Evolutionary conservation across 768 basidiomycete species (phyloP).

Genomic region (Amanita subjunquillea): DNA sequence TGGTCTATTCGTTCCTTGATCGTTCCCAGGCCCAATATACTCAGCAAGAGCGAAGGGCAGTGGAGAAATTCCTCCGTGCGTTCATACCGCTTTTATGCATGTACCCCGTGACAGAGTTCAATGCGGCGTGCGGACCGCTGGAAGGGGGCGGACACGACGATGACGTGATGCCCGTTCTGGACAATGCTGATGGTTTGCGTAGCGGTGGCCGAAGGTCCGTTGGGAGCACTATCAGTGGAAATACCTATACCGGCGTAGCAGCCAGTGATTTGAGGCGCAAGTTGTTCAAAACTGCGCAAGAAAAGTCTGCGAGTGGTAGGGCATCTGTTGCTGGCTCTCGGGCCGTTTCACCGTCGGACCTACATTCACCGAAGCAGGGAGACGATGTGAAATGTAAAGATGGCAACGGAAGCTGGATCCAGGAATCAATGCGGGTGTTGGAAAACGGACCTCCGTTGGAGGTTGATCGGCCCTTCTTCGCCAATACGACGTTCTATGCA

Average conservation of each 20-base stretch:
- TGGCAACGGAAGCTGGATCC: conserved; percentile 50
- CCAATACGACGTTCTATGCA: conserved; percentile 89
- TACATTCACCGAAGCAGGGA: conserved; percentile 17
- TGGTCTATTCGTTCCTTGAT: conserved; percentile 87
- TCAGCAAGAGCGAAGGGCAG: conserved; percentile 62
- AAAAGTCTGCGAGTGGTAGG: conserved; percentile 28
- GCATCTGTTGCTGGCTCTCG: conserved; percentile 30
- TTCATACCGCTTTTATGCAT: conserved; percentile 81
- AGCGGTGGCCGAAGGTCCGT: conserved; percentile 36
- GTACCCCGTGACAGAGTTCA: conserved; percentile 57
- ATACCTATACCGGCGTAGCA: conserved; percentile 34
- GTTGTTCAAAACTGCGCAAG: conserved; percentile 66
- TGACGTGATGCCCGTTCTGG: conserved; percentile 21
- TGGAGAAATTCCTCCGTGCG: conserved; percentile 76
- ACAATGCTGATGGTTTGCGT: conserved; percentile 21
- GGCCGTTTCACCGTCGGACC: conserved; percentile 28
- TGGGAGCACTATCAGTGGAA: conserved; percentile 25
- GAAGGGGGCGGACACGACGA: conserved; percentile 34
- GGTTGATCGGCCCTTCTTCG: conserved; percentile 61
- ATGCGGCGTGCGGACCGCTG: conserved; percentile 47
- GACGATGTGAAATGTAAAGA: conserved; percentile 19
- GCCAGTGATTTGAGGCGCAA: conserved; percentile 71
- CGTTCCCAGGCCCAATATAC: conserved; percentile 72
- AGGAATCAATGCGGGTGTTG: conserved; percentile 26
- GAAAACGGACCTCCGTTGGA: conserved; percentile 18